phyloP scores from a whole-genome alignment of 495 filamentous ascomycete genomes.

The Thozetella sp. region DNA sequence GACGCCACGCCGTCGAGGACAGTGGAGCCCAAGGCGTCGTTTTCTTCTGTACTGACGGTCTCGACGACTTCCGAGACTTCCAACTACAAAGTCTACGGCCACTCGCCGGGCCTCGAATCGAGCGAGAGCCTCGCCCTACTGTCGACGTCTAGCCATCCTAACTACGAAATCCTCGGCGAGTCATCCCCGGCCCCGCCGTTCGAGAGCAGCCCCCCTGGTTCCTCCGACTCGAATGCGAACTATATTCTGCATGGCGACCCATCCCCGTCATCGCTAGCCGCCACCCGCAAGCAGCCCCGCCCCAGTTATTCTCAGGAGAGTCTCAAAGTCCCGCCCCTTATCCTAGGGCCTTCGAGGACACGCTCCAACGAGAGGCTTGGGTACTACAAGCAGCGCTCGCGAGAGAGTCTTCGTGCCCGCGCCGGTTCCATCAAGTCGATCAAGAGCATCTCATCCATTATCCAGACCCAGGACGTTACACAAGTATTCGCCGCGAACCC shows the following conservation, averaged over 20 bases:
- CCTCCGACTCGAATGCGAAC: conserved; percentile 34
- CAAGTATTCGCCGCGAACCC: conserved; percentile 30
- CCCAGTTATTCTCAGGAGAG: conserved; percentile 57
- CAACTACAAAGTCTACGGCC: conserved; percentile 56
- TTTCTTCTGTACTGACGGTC: conserved; percentile 38
- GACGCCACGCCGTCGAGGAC: conserved; percentile 24
- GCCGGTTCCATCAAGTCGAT: conserved; percentile 48
- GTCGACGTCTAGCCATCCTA: conserved; percentile 35
- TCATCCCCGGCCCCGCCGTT: conserved; percentile 31
- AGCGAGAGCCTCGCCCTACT: conserved; percentile 32
- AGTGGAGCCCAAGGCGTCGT: conserved; percentile 41
- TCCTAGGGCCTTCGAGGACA: conserved; percentile 33
- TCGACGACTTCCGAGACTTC: conserved; percentile 50
- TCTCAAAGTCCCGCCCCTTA: conserved; percentile 50
- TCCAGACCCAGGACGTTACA: conserved; percentile 43
- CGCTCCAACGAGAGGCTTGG: conserved; percentile 46
- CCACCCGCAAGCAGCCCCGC: conserved; percentile 23
- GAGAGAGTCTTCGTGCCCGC: conserved; percentile 46
- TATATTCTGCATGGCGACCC: conserved; percentile 46
- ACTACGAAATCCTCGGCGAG: conserved; percentile 39
- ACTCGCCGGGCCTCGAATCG: conserved; percentile 28
- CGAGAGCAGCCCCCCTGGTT: conserved; percentile 22
- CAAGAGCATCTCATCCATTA: conserved; percentile 41
- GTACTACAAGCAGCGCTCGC: conserved; percentile 47
- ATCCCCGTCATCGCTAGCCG: conserved; percentile 35